phyloP scores from a whole-genome alignment of 2,329 filamentous ascomycete species.

The Scedosporium apiospermum region DNA sequence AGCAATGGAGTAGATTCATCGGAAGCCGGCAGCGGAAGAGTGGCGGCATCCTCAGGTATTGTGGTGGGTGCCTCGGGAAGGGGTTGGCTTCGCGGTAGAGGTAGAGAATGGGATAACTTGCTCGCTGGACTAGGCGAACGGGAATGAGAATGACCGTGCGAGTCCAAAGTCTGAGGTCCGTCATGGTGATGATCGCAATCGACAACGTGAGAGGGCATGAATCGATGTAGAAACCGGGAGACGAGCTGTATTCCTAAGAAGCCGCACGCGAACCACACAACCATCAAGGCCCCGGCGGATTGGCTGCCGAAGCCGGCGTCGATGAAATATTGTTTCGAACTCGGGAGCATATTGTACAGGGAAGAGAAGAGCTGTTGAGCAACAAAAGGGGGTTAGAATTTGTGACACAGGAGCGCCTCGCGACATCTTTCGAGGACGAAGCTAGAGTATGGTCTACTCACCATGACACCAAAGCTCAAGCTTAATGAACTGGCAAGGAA shows the following conservation, averaged over 20 bases:
- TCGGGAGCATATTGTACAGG: slow-evolving; percentile 86
- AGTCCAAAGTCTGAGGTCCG: slow-evolving; percentile 26
- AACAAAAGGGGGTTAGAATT: slow-evolving; percentile 3
- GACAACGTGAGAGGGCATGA: slow-evolving; percentile 70
- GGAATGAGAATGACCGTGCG: slow-evolving; percentile 1
- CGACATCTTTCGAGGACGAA: background rate
- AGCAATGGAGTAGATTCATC: slow-evolving; percentile 42
- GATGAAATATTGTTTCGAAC: slow-evolving; percentile 67
- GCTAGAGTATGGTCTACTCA: slow-evolving; percentile 30
- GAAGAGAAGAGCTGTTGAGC: slow-evolving; percentile 71
- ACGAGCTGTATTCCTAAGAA: slow-evolving; percentile 68
- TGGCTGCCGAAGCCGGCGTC: slow-evolving; percentile 58
- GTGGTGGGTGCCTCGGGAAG: background rate
- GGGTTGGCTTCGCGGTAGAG: background rate
- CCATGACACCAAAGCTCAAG: slow-evolving; percentile 94
- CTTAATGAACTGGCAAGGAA: slow-evolving; percentile 86
- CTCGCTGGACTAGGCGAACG: slow-evolving; percentile 14
- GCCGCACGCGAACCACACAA: slow-evolving; percentile 60
- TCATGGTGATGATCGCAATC: slow-evolving; percentile 70
- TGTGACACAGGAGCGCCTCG: background rate
- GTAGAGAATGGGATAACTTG: slow-evolving; percentile 14
- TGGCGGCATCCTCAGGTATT: slow-evolving; percentile 7
- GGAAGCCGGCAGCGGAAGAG: slow-evolving; percentile 15
- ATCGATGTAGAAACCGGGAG: slow-evolving; percentile 62
- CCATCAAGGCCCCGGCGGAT: slow-evolving; percentile 57